Evolutionary conservation across 2,329 filamentous ascomycete genomes (phyloP).

Genomic region (Nemania sp.): DNA sequence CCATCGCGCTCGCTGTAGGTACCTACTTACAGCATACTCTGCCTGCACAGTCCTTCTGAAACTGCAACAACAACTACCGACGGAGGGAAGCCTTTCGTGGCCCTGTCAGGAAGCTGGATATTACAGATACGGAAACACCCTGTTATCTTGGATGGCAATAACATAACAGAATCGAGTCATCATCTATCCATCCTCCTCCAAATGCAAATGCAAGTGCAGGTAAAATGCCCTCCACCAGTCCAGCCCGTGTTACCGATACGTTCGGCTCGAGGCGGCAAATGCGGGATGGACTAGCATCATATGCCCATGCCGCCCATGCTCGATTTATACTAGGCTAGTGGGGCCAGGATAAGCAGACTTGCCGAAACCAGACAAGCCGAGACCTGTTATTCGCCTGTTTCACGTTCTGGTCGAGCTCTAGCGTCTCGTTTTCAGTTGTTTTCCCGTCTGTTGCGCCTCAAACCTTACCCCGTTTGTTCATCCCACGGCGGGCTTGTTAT

Average conservation of each 20-base stretch:
- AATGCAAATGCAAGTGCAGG: too few species aligned
- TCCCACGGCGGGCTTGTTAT: neutral
- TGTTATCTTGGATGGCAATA: conserved; percentile 21
- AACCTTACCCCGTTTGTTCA: conserved; percentile 8
- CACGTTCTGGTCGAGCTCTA: too few species aligned
- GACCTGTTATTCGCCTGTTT: conserved; percentile 37
- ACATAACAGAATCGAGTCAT: conserved; percentile 12
- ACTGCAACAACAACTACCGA: neutral
- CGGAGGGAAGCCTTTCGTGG: neutral
- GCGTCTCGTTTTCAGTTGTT: neutral
- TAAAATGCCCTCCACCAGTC: neutral
- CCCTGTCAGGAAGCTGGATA: conserved; percentile 18
- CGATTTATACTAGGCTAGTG: neutral
- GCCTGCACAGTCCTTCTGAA: too few species aligned
- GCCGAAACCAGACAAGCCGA: conserved; percentile 36
- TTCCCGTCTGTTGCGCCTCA: conserved; percentile 23
- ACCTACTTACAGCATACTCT: too few species aligned
- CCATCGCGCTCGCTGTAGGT: neutral
- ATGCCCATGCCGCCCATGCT: neutral
- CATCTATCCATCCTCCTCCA: conserved; percentile 14
- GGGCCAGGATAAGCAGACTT: conserved; percentile 32
- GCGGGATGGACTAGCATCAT: conserved; percentile 11
- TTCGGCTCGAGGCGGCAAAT: conserved; percentile 37
- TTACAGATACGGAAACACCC: neutral
- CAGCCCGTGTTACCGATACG: conserved; percentile 13